Percentiles rank a stretch among this genome's conserved stretches.
Conservation (phyloP, 495 filamentous ascomycete genomes). For the Usnea hakonensis region DNA sequence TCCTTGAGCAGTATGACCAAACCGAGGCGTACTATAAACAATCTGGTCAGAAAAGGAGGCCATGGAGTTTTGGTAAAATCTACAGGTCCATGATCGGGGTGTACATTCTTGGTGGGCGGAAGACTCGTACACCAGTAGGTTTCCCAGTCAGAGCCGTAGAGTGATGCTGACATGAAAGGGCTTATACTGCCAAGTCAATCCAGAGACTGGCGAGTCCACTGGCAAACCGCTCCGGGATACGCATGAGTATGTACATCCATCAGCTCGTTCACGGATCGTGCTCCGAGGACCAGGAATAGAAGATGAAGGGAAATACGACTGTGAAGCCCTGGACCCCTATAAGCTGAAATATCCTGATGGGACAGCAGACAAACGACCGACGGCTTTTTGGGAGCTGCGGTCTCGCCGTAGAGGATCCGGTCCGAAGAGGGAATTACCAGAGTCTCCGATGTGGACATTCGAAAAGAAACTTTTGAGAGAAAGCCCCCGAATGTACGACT, state of each 20-base stretch:
- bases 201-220: conserved; percentile 15
- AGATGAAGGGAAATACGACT: conserved; percentile 21
- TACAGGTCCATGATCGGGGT: conserved; percentile 22
- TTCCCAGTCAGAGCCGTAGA: neutral
- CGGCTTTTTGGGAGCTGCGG: conserved; percentile 22
- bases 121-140: conserved; percentile 20
- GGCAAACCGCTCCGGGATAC: conserved; percentile 16
- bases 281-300: conserved; percentile 19
- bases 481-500: conserved; percentile 20
- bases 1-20: conserved; percentile 22
- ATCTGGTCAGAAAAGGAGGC: conserved; percentile 19
- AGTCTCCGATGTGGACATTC: conserved; percentile 15
- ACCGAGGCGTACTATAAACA: conserved; percentile 21
- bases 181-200: conserved; percentile 19
- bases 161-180: neutral
- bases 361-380: conserved; percentile 17
- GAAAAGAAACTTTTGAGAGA: conserved; percentile 18
- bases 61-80: conserved; percentile 27
- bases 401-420: conserved; percentile 9
- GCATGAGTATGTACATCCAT: conserved; percentile 26
- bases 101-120: conserved; percentile 20
- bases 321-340: conserved; percentile 21
- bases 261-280: conserved; percentile 19
- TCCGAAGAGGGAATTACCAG: conserved; percentile 18
- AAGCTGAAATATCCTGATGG: conserved; percentile 17